Percentiles rank a stretch among this genome's conserved stretches.
These are phyloP conservation scores for Ceriops zippeliana DNA, from an alignment of 345 rosid species.

Conservation along the genomic window DNA sequence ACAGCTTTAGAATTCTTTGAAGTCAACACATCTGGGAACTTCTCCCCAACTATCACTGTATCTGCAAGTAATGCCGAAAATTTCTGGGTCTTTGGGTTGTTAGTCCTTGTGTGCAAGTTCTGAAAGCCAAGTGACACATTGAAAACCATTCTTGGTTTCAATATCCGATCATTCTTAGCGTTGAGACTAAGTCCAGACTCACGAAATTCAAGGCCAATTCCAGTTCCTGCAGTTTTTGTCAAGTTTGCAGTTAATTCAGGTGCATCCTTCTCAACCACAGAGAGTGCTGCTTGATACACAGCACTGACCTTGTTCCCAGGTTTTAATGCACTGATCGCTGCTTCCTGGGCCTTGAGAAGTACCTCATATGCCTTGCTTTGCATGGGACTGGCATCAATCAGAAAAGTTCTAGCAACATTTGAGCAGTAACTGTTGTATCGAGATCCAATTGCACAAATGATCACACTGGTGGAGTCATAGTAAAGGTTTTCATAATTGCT, in stretches of 20 bases:
- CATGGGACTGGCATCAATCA: constrained; percentile 75
- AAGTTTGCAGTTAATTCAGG: constrained; percentile 67
- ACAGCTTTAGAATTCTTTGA: constrained; percentile 64
- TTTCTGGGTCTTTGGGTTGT: constrained; percentile 55
- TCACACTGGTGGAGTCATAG: constrained; percentile 85
- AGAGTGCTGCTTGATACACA: constrained; percentile 72
- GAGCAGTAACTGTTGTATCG: constrained; percentile 92
- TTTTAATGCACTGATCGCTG: constrained; percentile 67
- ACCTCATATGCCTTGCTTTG: constrained; percentile 92
- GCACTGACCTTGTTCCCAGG: constrained; percentile 64
- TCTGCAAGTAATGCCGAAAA: constrained; percentile 83
- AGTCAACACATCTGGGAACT: constrained; percentile 55
- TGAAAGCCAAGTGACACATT: constrained; percentile 90
- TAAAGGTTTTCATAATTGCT: constrained; percentile 75
- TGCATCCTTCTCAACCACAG: constrained; percentile 74
- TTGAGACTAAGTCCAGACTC: constrained; percentile 80
- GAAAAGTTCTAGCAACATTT: constrained; percentile 72
- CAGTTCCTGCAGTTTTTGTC: constrained; percentile 94
- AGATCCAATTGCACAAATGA: constrained; percentile 81
- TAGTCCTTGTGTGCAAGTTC: constrained; percentile 58
- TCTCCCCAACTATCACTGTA: constrained; percentile 71
- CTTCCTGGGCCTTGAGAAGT: constrained; percentile 89
- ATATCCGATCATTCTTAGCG: constrained; percentile 63
- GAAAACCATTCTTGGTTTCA: constrained; percentile 69
- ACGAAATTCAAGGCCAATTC: constrained; percentile 93